phyloP scores from a whole-genome alignment of 768 basidiomycete genomes.

The Dacryopinax primogenitus region DNA sequence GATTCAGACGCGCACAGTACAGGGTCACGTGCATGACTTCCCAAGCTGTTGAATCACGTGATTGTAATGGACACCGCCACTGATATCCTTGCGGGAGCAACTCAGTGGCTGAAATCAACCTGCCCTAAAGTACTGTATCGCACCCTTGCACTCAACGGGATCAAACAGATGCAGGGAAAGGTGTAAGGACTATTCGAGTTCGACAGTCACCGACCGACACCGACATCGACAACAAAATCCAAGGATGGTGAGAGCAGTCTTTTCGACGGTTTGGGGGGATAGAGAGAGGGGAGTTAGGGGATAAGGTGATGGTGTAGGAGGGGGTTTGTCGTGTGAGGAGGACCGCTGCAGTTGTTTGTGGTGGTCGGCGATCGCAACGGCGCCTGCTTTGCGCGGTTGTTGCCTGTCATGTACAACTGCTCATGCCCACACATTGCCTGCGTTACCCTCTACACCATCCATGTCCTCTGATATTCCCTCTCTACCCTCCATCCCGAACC shows the following conservation, averaged over 20 bases:
- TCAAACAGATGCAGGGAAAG: too few species aligned
- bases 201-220: background rate
- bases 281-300: background rate
- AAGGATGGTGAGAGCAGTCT: background rate
- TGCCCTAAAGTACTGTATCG: conserved; percentile 2
- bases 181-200: too few species aligned
- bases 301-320: background rate
- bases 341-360: too few species aligned
- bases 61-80: background rate
- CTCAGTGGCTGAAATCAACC: background rate
- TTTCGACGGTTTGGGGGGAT: background rate
- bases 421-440: too few species aligned
- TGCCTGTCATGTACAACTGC: too few species aligned
- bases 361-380: too few species aligned
- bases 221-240: conserved; percentile 1
- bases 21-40: background rate
- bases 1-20: background rate
- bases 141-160: too few species aligned
- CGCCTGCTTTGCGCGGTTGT: too few species aligned
- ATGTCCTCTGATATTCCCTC: background rate
- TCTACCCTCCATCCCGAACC: background rate
- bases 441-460: too few species aligned
- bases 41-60: background rate
- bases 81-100: background rate
- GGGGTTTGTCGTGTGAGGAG: background rate